Conservation (phyloP, 495 filamentous ascomycete genomes). For the Penicillium silybi region DNA sequence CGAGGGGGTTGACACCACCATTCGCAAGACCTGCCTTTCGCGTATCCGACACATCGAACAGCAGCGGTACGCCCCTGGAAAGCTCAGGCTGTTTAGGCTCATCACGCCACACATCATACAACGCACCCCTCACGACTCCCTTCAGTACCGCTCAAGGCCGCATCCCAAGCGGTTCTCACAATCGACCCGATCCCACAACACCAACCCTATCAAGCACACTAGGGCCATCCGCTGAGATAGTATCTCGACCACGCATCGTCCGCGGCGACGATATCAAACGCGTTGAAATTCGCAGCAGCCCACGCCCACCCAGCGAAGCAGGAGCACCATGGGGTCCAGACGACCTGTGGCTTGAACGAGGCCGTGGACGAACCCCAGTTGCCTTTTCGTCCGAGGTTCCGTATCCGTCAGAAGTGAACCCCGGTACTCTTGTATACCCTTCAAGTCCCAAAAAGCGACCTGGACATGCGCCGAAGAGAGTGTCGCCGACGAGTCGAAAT, state of each 20-base stretch:
- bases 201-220: conserved; percentile 7
- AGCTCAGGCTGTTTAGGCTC: conserved; percentile 7
- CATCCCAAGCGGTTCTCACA: neutral
- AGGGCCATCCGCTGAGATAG: conserved; percentile 23
- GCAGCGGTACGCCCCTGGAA: conserved; percentile 5
- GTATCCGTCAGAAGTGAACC: conserved; percentile 20
- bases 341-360: conserved; percentile 30
- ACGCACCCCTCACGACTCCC: conserved; percentile 2
- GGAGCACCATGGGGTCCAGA: conserved; percentile 30
- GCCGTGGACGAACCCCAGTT: neutral
- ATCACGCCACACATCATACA: conserved; percentile 5
- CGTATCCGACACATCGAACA: conserved; percentile 5
- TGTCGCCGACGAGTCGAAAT: conserved; percentile 30
- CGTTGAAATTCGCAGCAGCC: conserved; percentile 31
- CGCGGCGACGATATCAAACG: conserved; percentile 35
- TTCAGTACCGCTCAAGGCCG: conserved; percentile 4
- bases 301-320: conserved; percentile 23
- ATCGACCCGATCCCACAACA: neutral
- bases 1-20: neutral
- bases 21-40: neutral
- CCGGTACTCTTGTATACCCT: conserved; percentile 16
- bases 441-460: conserved; percentile 16
- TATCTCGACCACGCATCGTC: conserved; percentile 34
- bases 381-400: conserved; percentile 7
- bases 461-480: conserved; percentile 12